Base-by-base conservation (phyloP, 2,329 filamentous ascomycete species). In the Ascosphaera acerosa region DNA sequence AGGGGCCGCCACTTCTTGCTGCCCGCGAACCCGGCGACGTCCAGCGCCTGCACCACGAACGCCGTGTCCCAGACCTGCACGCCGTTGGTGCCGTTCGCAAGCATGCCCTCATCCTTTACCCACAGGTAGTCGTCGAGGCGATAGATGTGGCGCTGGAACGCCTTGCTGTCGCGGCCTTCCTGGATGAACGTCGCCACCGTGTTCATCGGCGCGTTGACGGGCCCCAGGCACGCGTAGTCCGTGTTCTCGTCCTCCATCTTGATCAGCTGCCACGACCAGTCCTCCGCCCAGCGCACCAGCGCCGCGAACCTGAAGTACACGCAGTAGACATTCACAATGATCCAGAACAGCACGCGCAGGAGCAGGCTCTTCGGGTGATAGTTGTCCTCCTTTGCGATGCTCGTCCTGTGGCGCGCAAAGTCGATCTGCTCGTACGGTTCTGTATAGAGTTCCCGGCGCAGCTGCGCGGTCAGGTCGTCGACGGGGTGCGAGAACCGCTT, bases 41-140 rank as follows among this genome's bases (percentile, higher is more conserved):
- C 65, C 4, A 77, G 66, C 1, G 77, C 73, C 49, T 91, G 81
- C 19, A 92, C 78, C 12, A 74, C 57, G 46, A 94, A 94, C 1
- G 81, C 66, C 0, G 87, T 97, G 47, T 97, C 87, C 87, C 87
- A 97, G 39, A 71, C 76, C 51, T 97, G 87, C 2, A 94, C 82
- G n/a, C 87, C 87, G 41, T 97, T 94, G 6, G 87, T 97, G 22
- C 87, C 87, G 42, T 92, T 92, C 52, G 74, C 74, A 30, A 94
- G 62, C 77, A 97, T 80, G 4, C 87, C 87, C 47, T 92, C 82
- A 19, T 70, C 51, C 38, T 89, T 91, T 31, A 97, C 61, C 82
- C 87, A 97, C 18, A 97, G 52, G 37, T 73, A 89, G 43, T 97
- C 87, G 27, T 77, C 64, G 9, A 91, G 52, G 3, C 80, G 68